phyloP scores from a whole-genome alignment of 2,329 filamentous ascomycete genomes.

The Dactylellina drechsleri region DNA sequence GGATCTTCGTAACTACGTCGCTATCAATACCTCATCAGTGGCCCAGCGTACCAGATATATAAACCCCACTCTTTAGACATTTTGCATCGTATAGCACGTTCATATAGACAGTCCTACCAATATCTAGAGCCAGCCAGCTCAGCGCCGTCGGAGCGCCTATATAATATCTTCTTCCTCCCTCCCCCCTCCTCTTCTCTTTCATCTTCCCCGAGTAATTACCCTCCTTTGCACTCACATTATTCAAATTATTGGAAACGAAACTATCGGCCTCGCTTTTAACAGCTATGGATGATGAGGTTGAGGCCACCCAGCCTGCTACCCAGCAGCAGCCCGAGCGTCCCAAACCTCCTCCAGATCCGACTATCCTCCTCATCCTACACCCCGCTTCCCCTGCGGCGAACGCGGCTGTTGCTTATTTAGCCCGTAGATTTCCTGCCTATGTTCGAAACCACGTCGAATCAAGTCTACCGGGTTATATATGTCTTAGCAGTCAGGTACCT shows the following conservation, averaged over 20 bases:
- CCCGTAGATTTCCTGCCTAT: constrained; percentile 53
- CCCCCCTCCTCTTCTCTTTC: constrained; percentile 21
- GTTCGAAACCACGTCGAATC: constrained; percentile 44
- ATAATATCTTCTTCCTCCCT: constrained; percentile 10
- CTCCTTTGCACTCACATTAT: background rate
- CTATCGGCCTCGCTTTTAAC: background rate
- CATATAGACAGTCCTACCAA: constrained; percentile 17
- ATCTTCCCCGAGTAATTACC: background rate
- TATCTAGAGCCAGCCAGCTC: constrained; percentile 30
- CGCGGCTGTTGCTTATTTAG: constrained; percentile 54
- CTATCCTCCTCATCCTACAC: constrained; percentile 57
- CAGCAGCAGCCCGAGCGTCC: constrained; percentile 57
- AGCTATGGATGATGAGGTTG: constrained; percentile 55
- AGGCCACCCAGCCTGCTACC: constrained; percentile 57
- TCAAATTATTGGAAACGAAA: background rate
- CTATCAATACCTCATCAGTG: background rate
- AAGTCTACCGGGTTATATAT: constrained; percentile 55
- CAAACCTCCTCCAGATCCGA: constrained; percentile 53
- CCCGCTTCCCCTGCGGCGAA: constrained; percentile 57
- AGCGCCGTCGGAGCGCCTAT: constrained; percentile 12
- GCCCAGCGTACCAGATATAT: background rate
- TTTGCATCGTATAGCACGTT: background rate
- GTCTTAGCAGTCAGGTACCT: constrained; percentile 51
- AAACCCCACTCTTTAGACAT: background rate
- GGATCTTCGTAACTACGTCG: constrained; percentile 27